Base-by-base conservation (phyloP, 352 stramenopile species). In the Globisporangium perplexum region DNA sequence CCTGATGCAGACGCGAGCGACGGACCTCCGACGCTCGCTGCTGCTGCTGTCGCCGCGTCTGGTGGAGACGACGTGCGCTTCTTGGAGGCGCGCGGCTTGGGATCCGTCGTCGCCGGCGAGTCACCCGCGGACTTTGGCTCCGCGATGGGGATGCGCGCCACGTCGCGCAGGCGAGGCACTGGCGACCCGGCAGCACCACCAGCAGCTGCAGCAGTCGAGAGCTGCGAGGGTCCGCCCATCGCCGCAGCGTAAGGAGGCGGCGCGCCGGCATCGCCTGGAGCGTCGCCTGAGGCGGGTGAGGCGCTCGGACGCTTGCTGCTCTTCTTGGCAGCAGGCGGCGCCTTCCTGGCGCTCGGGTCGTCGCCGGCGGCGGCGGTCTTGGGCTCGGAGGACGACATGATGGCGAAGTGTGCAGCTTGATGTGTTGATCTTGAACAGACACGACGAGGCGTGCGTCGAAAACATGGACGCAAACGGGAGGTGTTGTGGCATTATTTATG, bases 121-220 rank as follows among this genome's bases (percentile, higher is more conserved):
- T 41, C 39, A 2, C 12, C 22, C 6, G 63, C 59, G 11, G 55
- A 30, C 47, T 85, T 85, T 11, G 74, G 71, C 55, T 85, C 74
- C 1, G 74, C 64, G 17, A 85, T 53, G 3, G 50, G 57, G 17
- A 82, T 76, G 7, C 73, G 74, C 58, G 71, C 71, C 38, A 85
- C 49, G 39, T 57, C 51, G 15, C 36, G 51, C 28, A 57, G 51
- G 0, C 54, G 61, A 12, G 71, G 66, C 15, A 64, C 58, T 7
- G 66, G 51, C 23, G 55, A 52, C 4, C 26, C 26, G 5, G 48
- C 52, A n/a, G 52, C 48, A 49, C 64, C 36, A 7, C 46, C 4
- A 18, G 44, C 39, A 11, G 58, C 55, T 17, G 55, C 2, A 18
- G 48, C 44, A 8, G 58, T 55, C 12, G 59, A 65, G 7, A 62